Evolutionary conservation across 2,329 filamentous ascomycete genomes (phyloP), one percentile per base, ranked within the genome.

Genomic region (Monosporascus sp.): DNA sequence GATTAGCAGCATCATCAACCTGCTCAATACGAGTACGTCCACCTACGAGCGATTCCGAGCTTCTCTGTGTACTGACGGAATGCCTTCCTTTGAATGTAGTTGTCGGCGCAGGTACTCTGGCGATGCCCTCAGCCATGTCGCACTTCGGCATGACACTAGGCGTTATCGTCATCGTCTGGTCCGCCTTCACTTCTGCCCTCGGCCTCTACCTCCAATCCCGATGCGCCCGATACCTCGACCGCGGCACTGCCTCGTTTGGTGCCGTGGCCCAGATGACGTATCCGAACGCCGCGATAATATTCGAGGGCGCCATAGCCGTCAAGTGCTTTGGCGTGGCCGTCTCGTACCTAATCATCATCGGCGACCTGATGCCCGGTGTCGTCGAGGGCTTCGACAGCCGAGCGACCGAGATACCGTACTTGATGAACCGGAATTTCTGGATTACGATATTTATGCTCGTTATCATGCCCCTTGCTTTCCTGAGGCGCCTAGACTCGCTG

Each of bases 301-400:
- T 99, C 70, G 94, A 99, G 73, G 86, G 87, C 7, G 94, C 94
- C 6, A 99, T 99, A 68, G 91, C 93, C 14, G 85, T 99, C 67
- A 99, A 99, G 71, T 99, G 94, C 72, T 99, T 99, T 68, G 94
- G 94, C 38, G 94, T 99, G 9, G 94, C 90, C 22, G 90, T 97
- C 55, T 97, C 91, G 64, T 99, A 99, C 73, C 83, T 99, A 64
- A 99, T 99, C 66, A 97, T 99, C 66, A 97, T 99, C 62, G 94
- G 94, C 49, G 94, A 99, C 69, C 76, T 99, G 58, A 99, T 99
- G 94, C 94, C 94, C 1, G 93, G 91, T 40, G 94, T 99, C 9
- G 85, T 94, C 24, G 76, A 84, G 56, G 94, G 92, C 5, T 93
- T 99, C 70, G 83, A 84, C 56, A 79, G 82, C 48, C 75, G 77